These are phyloP conservation scores for Tetrahymena thermophila DNA, from an alignment of 73 alveolate species.

Conservation along the genomic window DNA sequence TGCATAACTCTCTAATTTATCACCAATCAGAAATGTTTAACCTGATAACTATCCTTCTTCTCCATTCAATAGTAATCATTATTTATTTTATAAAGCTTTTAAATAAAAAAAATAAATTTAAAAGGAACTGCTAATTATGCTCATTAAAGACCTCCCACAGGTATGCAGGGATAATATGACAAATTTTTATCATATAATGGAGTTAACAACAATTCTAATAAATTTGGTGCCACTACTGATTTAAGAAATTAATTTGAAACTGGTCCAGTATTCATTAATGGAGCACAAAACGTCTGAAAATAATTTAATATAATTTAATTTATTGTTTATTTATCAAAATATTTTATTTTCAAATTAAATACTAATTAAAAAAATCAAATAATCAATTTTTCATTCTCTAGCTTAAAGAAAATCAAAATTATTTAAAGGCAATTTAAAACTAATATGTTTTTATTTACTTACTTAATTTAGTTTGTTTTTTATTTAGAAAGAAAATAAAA, in stretches of 20 bases:
- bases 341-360: too few relatives aligned
- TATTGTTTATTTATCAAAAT: too few relatives aligned
- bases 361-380: too few relatives aligned
- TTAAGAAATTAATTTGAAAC: background rate
- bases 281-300: background rate
- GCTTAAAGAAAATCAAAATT: too few relatives aligned
- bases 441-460: too few relatives aligned
- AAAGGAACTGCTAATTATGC: background rate
- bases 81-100: background rate
- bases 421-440: too few relatives aligned
- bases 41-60: background rate
- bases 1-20: background rate
- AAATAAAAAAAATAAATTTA: background rate
- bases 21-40: background rate
- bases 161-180: background rate
- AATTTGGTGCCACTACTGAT: background rate
- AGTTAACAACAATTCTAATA: background rate
- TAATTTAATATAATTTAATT: too few relatives aligned
- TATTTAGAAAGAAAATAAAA: too few relatives aligned
- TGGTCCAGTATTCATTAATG: background rate
- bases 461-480: too few relatives aligned
- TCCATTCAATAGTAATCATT: background rate
- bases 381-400: too few relatives aligned
- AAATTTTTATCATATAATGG: background rate
- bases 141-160: background rate